Evolutionary conservation across 805 yeast genomes (phyloP), one percentile per base, ranked within the genome.

Genomic region (Candida ipomoeae): DNA sequence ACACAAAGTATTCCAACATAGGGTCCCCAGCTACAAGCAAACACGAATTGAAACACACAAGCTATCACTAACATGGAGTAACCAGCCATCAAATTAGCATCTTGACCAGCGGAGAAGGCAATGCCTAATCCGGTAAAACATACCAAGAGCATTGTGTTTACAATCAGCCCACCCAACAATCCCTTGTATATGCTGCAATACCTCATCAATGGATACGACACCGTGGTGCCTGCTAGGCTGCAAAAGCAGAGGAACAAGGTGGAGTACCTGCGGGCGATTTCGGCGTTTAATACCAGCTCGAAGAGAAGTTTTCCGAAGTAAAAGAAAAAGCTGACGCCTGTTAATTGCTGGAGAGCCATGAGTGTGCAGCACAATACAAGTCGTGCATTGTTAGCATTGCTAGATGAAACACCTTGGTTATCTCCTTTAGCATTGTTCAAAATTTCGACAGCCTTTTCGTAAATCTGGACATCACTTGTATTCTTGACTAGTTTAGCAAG

Each of bases 11-110:
- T 56, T 3, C 66, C 66, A 14, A 62, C 53, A 20, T 68, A 55
- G 3, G 72, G 71, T 4, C 73, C 72, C 74, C 73, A 68, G 44
- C 62, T 57, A 14, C 55, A 42, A 7, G 70, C 60, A 48, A 63
- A 65, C 5, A 50, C 49, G 14, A 63, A 47, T 34, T 63, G 53
- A 40, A 58, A 63, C 7, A 52, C n/a, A 20, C 61, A 56, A 6
- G 57, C 58, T 8, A 60, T 40, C 11, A 53, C 49, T 13, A 63
- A 52, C 43, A 63, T 47, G 4, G 55, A 38, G 17, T 42, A 31
- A 4, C 52, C 53, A 2, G 50, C 14, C 8, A 14, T 14, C 11
- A 17, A 15, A 26, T 29, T 17, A 13, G 23, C 20, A 15, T 13
- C 23, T 29, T 40, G 44, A 6, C 33, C 33, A 2, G 35, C 17